Evolutionary conservation across 257 asterid genomes (phyloP).

Genomic region (Ocimum tenuiflorum): DNA sequence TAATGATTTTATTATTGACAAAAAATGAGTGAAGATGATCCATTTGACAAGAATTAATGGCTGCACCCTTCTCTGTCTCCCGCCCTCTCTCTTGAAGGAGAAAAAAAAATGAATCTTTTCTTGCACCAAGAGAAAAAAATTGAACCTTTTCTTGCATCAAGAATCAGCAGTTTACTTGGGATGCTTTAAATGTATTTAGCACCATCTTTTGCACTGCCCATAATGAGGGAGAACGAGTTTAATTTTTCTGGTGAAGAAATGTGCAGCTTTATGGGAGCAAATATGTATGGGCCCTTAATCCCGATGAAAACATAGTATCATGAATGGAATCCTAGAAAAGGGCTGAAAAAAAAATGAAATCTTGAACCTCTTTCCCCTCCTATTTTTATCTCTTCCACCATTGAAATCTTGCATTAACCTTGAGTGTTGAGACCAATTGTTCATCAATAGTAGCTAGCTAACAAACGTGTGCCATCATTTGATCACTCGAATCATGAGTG

Average conservation of each 20-base stretch:
- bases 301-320: conserved; percentile 8
- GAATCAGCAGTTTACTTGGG: not conserved
- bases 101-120: too few species aligned
- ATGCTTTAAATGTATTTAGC: too few species aligned
- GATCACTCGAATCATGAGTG: conserved; percentile 49
- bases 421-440: conserved; percentile 6
- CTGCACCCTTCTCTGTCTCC: conserved; percentile 1
- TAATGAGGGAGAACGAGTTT: not conserved
- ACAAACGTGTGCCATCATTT: conserved; percentile 14
- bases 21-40: not conserved
- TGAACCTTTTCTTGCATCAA: not conserved
- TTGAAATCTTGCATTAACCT: conserved; percentile 18
- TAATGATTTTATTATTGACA: conserved; percentile 19
- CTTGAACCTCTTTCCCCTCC: not conserved
- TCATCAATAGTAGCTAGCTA: conserved; percentile 5
- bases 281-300: conserved; percentile 29
- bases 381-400: conserved; percentile 16
- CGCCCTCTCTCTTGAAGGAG: conserved; percentile 7
- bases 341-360: not conserved
- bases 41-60: conserved; percentile 1
- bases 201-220: not conserved
- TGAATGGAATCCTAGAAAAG: conserved; percentile 25
- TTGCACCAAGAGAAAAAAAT: too few species aligned
- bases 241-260: conserved; percentile 8
- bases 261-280: conserved; percentile 38